Evolutionary conservation across 73 alveolate genomes (phyloP).

Genomic region (Urostyla sp.): DNA sequence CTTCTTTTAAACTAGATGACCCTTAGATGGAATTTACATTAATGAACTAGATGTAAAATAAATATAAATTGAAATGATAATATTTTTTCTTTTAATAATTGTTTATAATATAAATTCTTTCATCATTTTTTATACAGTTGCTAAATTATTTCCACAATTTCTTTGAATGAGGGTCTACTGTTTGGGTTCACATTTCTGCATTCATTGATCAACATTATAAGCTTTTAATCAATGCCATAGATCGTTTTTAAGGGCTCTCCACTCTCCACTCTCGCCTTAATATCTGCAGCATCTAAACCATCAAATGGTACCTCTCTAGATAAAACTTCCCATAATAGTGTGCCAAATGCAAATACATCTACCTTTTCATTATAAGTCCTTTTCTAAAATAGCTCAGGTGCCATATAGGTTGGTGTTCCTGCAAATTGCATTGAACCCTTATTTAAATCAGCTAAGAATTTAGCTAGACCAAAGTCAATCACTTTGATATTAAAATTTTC

Average conservation of each 20-base stretch:
- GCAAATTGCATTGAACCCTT: conserved; percentile 96
- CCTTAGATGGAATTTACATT: no score
- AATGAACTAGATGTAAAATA: no score
- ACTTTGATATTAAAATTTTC: conserved; percentile 84
- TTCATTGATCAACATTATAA: conserved; percentile 55
- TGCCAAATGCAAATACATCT: conserved; percentile 98
- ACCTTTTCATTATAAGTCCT: conserved; percentile 94
- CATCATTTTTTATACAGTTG: neutral
- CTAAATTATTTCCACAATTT: conserved; percentile 58
- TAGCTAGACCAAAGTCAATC: conserved; percentile 98
- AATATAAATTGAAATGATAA: no score
- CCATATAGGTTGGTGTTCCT: conserved; percentile 99
- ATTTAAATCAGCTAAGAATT: conserved; percentile 92
- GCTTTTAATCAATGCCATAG: conserved; percentile 70
- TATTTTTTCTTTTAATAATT: neutral
- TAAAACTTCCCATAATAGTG: conserved; percentile 97
- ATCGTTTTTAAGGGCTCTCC: conserved; percentile 80
- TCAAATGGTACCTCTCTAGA: conserved; percentile 97
- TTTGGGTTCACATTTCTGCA: conserved; percentile 67
- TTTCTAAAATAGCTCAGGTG: conserved; percentile 97
- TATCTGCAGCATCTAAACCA: conserved; percentile 94
- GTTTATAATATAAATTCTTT: neutral
- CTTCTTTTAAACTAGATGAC: no score
- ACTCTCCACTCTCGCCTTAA: conserved; percentile 84
- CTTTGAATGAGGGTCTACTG: conserved; percentile 68